Evolutionary conservation across 192 early-diverging fungal species (phyloP), one percentile per base, ranked within the genome.

Genomic region (Coemansia sp.): DNA sequence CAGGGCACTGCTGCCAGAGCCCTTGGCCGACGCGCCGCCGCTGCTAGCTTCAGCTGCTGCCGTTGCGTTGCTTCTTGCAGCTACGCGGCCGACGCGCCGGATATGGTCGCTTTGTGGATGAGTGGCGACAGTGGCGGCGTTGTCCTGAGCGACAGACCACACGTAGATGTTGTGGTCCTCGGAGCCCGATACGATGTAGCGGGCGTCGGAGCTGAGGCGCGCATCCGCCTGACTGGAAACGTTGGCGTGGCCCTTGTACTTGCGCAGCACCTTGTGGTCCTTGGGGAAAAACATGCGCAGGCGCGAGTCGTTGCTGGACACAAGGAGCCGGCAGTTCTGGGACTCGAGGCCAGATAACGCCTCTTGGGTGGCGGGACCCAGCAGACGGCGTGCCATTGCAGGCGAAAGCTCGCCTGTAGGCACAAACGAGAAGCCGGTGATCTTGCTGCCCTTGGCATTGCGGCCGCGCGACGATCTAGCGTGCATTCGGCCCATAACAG

Each of bases 401-500:
- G 71, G 48, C 29, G 75, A 48, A 42, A 62, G 17, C 42, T 65
- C 53, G 67, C 67, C 66, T 17, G 63, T 66, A 2, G 76, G 68
- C 43, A 63, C 69, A 5, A 35, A 61, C 15, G 79, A 88, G 53
- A 96, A 93, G 3, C 93, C 91, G 6, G 91, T 93, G 56, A 96
- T 92, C 59, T 93, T 93, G 53, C 81, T 85, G 15, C 87, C 86
- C 60, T 88, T 87, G 3, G 84, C 70, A 41, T 87, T 85, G 48
- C 84, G 74, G 29, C 83, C 82, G 33, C 85, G 76, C 13, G 86
- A 74, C 33, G 76, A 85, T 54, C 85, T 78, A 35, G 93, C 85
- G 50, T 87, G 81, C 61, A 96, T 91, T 61, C 91, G 92, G 17
- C 92, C 94, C 65, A 90, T 89, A 62, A 94, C 94, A 43, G 83